phyloP scores from a whole-genome alignment of 345 rosid genomes.

The Linum usitatissimum region DNA sequence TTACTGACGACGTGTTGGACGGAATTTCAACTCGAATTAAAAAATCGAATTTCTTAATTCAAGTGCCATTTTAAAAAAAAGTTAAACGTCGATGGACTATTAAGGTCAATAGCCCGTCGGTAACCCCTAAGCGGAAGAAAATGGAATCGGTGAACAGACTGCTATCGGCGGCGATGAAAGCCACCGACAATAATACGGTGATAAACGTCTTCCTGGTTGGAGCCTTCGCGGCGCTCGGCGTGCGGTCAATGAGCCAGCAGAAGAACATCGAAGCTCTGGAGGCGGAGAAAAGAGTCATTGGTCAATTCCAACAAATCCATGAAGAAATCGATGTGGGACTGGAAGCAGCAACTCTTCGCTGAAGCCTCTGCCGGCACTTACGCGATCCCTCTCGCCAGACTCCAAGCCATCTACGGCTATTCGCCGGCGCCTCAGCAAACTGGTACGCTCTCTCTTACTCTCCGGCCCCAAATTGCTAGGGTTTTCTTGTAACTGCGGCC shows the following conservation, averaged over 20 bases:
- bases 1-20: too few species aligned
- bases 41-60: too few species aligned
- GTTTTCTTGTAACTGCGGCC: background rate
- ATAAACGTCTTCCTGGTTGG: conserved; percentile 44
- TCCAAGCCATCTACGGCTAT: conserved; percentile 71
- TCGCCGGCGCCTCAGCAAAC: conserved; percentile 21
- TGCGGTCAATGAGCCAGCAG: conserved; percentile 58
- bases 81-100: too few species aligned
- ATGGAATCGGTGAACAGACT: conserved; percentile 6
- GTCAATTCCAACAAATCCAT: conserved; percentile 42
- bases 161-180: conserved; percentile 12
- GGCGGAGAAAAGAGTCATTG: conserved; percentile 47
- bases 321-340: conserved; percentile 64
- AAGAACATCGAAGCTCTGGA: conserved; percentile 46
- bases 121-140: background rate
- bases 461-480: background rate
- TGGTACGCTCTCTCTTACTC: conserved; percentile 22
- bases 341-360: conserved; percentile 80
- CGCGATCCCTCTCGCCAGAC: conserved; percentile 52
- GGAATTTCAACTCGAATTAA: too few species aligned
- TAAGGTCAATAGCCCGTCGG: too few species aligned
- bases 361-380: conserved; percentile 50
- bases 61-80: too few species aligned
- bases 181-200: conserved; percentile 49
- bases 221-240: conserved; percentile 36